phyloP scores from a whole-genome alignment of 495 filamentous ascomycete genomes.

The Xylaria flabelliformis region DNA sequence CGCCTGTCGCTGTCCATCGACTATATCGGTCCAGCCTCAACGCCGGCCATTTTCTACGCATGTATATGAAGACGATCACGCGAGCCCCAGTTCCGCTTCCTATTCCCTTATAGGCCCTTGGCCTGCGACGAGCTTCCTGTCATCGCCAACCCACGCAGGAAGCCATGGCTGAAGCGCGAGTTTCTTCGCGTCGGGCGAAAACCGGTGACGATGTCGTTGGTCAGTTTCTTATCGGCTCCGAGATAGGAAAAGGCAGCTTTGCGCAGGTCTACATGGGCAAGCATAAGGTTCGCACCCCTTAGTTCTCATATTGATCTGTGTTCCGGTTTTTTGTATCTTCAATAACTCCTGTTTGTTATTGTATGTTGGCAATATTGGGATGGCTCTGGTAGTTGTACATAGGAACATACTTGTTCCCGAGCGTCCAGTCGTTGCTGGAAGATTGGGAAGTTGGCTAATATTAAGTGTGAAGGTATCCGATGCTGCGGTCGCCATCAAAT shows the following conservation, averaged over 20 bases:
- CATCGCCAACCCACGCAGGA: slow-evolving; percentile 51
- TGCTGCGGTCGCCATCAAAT: slow-evolving; percentile 90
- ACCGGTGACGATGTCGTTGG: slow-evolving; percentile 72
- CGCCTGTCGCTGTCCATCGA: slow-evolving; percentile 28
- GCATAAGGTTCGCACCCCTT: slow-evolving; percentile 70
- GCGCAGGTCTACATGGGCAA: slow-evolving; percentile 88
- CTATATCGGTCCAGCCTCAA: slow-evolving; percentile 29
- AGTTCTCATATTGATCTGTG: slow-evolving; percentile 9
- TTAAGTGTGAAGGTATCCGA: slow-evolving; percentile 56
- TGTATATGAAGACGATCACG: slow-evolving; percentile 55
- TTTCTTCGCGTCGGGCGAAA: slow-evolving; percentile 45
- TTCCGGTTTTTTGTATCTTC: slow-evolving; percentile 19
- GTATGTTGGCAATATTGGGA: not conserved
- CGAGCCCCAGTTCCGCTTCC: slow-evolving; percentile 48
- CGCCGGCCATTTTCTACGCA: slow-evolving; percentile 30
- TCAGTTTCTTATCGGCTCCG: slow-evolving; percentile 74
- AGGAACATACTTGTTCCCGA: slow-evolving; percentile 2
- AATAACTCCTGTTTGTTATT: not conserved
- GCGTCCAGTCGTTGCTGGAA: slow-evolving; percentile 1
- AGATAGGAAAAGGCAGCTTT: slow-evolving; percentile 96
- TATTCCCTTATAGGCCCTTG: slow-evolving; percentile 53
- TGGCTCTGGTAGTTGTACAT: not conserved
- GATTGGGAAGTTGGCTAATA: slow-evolving; percentile 48
- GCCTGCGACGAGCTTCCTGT: slow-evolving; percentile 54
- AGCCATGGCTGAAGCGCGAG: slow-evolving; percentile 54